Conservation (phyloP, 2,329 filamentous ascomycete species). For the Aureobasidium sp. region DNA sequence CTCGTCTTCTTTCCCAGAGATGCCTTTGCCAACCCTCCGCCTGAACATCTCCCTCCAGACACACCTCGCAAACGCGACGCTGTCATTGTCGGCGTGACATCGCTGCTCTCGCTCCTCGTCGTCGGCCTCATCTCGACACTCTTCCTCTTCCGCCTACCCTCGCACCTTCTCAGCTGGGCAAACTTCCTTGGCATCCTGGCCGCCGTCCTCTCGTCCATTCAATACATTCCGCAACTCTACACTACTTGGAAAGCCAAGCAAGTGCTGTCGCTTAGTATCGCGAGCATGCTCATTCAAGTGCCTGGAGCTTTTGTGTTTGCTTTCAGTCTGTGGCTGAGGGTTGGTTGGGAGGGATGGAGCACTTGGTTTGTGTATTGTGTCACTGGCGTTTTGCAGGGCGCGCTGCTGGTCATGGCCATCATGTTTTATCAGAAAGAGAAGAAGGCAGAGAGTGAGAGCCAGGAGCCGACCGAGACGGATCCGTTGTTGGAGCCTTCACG, state of each 20-base stretch:
- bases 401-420: slow-evolving; percentile 71
- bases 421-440: slow-evolving; percentile 49
- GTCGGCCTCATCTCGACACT: slow-evolving; percentile 58
- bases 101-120: slow-evolving; percentile 67
- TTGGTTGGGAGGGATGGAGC: slow-evolving; percentile 84
- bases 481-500: not conserved
- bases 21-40: slow-evolving; percentile 23
- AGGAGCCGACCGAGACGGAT: slow-evolving; percentile 7
- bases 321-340: slow-evolving; percentile 61
- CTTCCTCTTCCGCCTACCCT: slow-evolving; percentile 58
- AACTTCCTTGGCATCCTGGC: slow-evolving; percentile 76
- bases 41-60: slow-evolving; percentile 41
- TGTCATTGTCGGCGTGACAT: slow-evolving; percentile 63
- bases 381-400: slow-evolving; percentile 78
- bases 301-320: slow-evolving; percentile 89
- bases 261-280: slow-evolving; percentile 84
- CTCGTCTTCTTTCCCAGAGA: slow-evolving; percentile 81
- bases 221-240: slow-evolving; percentile 93
- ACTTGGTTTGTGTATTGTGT: slow-evolving; percentile 89
- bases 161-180: slow-evolving; percentile 68
- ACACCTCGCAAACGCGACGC: slow-evolving; percentile 65
- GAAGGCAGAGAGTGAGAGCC: not conserved
- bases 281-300: slow-evolving; percentile 98
- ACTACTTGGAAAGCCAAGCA: slow-evolving; percentile 81
- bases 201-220: slow-evolving; percentile 70